Evolutionary conservation across 2,329 filamentous ascomycete species (phyloP).

Genomic region (Colletotrichum musae): DNA sequence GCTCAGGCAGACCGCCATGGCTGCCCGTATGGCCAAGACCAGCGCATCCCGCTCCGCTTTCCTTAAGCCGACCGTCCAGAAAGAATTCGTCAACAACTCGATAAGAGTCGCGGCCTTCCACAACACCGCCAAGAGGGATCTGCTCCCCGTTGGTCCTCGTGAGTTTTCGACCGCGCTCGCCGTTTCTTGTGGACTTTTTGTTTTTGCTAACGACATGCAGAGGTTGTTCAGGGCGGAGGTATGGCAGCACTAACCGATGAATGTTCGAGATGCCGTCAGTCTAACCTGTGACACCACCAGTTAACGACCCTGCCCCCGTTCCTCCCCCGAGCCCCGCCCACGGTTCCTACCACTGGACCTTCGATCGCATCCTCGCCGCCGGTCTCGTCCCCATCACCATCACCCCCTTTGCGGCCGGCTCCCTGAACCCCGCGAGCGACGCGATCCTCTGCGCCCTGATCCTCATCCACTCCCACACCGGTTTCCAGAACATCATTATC

Average conservation of each 20-base stretch:
- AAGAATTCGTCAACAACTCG: slow-evolving; percentile 51
- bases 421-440: slow-evolving; percentile 90
- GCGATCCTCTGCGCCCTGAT: slow-evolving; percentile 86
- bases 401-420: slow-evolving; percentile 92
- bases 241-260: slow-evolving; percentile 51
- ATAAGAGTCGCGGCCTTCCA: slow-evolving; percentile 86
- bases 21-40: slow-evolving; percentile 54
- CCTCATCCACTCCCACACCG: slow-evolving; percentile 94
- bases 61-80: slow-evolving; percentile 43
- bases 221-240: slow-evolving; percentile 83
- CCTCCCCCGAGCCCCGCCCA: slow-evolving; percentile 82
- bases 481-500: slow-evolving; percentile 90
- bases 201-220: slow-evolving; percentile 67
- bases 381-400: slow-evolving; percentile 89
- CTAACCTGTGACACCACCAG: slow-evolving; percentile 58
- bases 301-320: slow-evolving; percentile 88
- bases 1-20: slow-evolving; percentile 67
- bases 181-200: background rate
- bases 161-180: slow-evolving; percentile 56
- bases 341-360: slow-evolving; percentile 98
- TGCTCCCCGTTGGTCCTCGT: slow-evolving; percentile 90
- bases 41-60: slow-evolving; percentile 46
- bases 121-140: slow-evolving; percentile 80
- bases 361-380: slow-evolving; percentile 87
- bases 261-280: background rate